Percentiles rank a stretch among this genome's conserved stretches.
Conservation (phyloP, 169 alveolate genomes). For the Eimeria necatrix region DNA sequence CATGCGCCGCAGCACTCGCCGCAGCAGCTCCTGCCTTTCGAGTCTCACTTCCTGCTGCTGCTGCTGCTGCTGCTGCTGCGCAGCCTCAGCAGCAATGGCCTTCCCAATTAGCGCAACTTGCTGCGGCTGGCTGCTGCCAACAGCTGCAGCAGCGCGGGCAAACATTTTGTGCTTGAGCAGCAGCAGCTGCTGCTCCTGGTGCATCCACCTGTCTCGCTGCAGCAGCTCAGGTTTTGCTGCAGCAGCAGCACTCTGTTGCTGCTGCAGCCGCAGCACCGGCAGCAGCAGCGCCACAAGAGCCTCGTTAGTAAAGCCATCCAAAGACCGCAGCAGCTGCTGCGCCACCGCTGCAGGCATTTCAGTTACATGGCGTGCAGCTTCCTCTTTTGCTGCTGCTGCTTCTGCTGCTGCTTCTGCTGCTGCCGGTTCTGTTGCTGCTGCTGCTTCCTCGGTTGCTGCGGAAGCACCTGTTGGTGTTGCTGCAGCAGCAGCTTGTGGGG, state of each 20-base stretch:
- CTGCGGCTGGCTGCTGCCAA: conserved; percentile 25
- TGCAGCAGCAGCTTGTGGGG: not conserved
- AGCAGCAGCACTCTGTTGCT: not conserved
- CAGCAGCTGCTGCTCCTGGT: conserved; percentile 60
- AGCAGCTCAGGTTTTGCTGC: not conserved
- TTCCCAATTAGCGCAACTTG: conserved; percentile 22
- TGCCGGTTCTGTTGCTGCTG: not conserved
- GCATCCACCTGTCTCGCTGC: conserved; percentile 15
- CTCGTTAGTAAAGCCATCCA: not conserved
- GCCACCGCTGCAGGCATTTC: not conserved
- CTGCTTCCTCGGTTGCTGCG: not conserved
- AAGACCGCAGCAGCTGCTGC: conserved; percentile 56
- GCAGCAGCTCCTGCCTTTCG: conserved; percentile 48
- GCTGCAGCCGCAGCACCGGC: conserved; percentile 33
- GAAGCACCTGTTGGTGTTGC: no score
- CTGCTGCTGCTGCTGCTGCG: conserved; percentile 45
- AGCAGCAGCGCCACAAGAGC: not conserved
- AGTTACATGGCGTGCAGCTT: not conserved
- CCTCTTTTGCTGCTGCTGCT: conserved; percentile 49
- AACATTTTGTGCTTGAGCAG: conserved; percentile 33
- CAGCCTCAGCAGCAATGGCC: conserved; percentile 51
- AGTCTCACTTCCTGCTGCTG: conserved; percentile 26
- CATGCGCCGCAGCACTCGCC: conserved; percentile 70
- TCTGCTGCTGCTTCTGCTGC: conserved; percentile 21
- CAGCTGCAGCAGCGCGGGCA: conserved; percentile 25